Conservation (phyloP, 2,329 filamentous ascomycete genomes). For the Pleoardoris graminearum region DNA sequence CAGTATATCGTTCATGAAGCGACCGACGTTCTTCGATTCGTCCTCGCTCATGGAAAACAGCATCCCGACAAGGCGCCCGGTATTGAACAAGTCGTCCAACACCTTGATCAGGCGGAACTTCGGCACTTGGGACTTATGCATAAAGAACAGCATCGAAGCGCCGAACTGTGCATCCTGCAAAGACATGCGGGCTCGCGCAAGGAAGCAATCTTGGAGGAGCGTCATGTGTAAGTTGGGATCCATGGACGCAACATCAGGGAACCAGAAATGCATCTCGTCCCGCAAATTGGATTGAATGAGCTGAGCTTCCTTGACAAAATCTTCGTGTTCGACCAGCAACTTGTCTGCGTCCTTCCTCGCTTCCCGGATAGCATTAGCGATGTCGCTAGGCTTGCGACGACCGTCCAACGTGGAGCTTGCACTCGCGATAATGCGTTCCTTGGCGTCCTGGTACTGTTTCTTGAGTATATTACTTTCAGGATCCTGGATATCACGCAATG, state of each 20-base stretch:
- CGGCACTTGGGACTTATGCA: slow-evolving; percentile 81
- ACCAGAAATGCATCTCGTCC: slow-evolving; percentile 79
- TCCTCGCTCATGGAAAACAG: slow-evolving; percentile 89
- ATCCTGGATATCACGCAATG: slow-evolving; percentile 72
- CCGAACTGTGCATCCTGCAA: slow-evolving; percentile 86
- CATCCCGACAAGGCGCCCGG: slow-evolving; percentile 76
- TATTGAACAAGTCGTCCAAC: slow-evolving; percentile 80
- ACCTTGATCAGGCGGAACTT: slow-evolving; percentile 86
- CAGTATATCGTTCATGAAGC: slow-evolving; percentile 82
- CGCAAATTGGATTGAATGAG: slow-evolving; percentile 64
- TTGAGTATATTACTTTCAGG: slow-evolving; percentile 66
- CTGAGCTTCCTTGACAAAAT: slow-evolving; percentile 56
- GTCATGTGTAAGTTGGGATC: slow-evolving; percentile 73
- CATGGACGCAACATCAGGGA: slow-evolving; percentile 62
- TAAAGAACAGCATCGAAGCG: slow-evolving; percentile 81
- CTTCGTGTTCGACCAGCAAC: slow-evolving; percentile 50
- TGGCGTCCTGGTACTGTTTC: slow-evolving; percentile 77
- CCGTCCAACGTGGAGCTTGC: slow-evolving; percentile 59
- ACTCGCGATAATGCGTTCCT: slow-evolving; percentile 48
- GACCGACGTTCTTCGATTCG: slow-evolving; percentile 90
- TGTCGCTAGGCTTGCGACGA: slow-evolving; percentile 63
- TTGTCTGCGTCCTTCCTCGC: slow-evolving; percentile 73
- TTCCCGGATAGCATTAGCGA: slow-evolving; percentile 68
- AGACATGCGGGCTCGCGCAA: slow-evolving; percentile 85
- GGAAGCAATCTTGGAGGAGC: slow-evolving; percentile 85